phyloP scores from a whole-genome alignment of 164 flowering plant genomes.

The Nelumbo lutea region DNA sequence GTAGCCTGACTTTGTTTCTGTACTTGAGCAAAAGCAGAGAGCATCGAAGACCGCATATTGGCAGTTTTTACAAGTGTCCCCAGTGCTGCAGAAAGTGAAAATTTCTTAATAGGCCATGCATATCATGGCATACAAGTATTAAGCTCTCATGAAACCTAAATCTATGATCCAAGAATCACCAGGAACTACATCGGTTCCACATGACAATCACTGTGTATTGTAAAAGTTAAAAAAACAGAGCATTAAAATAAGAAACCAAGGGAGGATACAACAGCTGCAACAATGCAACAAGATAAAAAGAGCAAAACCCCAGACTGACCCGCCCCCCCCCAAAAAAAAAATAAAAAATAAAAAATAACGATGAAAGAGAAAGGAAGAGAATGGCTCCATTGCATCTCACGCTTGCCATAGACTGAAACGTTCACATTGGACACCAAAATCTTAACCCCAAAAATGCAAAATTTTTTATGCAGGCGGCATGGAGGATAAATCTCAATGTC shows the following conservation, averaged over 20 bases:
- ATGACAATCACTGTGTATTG: neutral
- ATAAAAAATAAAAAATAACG: too few relatives aligned
- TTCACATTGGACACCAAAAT: too few relatives aligned
- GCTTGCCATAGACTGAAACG: too few relatives aligned
- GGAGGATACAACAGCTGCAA: too few relatives aligned
- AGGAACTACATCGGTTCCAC: neutral
- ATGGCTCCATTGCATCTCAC: too few relatives aligned
- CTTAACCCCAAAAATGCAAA: too few relatives aligned
- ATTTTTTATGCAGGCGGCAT: neutral
- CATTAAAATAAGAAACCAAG: too few relatives aligned
- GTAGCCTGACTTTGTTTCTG: conserved; percentile 25
- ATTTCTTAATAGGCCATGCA: neutral
- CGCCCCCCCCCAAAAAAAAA: too few relatives aligned
- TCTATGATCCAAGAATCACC: neutral
- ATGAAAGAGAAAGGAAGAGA: too few relatives aligned
- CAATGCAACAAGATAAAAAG: too few relatives aligned
- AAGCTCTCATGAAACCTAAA: neutral
- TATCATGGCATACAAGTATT: neutral
- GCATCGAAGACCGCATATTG: conserved; percentile 56
- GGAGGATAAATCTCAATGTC: neutral
- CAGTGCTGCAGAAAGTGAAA: conserved; percentile 45
- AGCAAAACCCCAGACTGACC: too few relatives aligned
- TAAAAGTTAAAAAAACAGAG: neutral
- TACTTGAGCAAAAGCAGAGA: conserved; percentile 46
- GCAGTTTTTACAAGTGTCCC: conserved; percentile 67